Evolutionary conservation across 1,139 yeast species (phyloP).

Genomic region (Nakaseomyces delphensis): DNA sequence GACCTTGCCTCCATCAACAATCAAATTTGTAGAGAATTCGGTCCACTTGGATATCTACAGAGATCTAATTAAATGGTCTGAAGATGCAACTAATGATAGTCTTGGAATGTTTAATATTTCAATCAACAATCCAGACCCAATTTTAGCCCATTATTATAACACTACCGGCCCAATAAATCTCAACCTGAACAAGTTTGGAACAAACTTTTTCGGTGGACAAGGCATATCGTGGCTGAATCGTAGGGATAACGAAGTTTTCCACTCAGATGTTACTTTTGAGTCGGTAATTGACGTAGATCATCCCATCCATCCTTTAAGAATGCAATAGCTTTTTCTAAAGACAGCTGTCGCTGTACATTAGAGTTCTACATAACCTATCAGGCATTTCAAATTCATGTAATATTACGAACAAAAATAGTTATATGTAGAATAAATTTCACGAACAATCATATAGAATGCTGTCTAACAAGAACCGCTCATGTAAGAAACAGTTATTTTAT

Average conservation of each 20-base stretch:
- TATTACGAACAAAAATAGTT: neutral
- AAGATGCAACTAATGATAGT: neutral
- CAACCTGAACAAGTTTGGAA: neutral
- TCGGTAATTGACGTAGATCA: neutral
- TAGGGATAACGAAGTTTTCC: neutral
- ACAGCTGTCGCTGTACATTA: neutral
- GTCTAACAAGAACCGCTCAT: no score
- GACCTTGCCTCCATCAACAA: constrained; percentile 7
- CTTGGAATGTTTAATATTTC: neutral
- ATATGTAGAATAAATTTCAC: no score
- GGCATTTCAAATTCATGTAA: neutral
- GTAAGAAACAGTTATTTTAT: no score
- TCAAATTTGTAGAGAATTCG: constrained; percentile 1
- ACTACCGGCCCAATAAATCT: neutral
- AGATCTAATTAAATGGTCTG: constrained; percentile 8
- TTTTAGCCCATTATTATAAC: neutral
- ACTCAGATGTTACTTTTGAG: neutral
- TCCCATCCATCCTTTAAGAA: no score
- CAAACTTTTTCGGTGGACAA: constrained; percentile 1
- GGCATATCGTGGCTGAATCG: neutral
- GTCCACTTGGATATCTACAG: constrained; percentile 3
- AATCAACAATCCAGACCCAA: neutral
- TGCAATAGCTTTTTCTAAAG: neutral
- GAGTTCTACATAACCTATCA: neutral
- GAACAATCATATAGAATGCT: no score